Percentiles rank a stretch among this genome's conserved stretches.
Conservation (phyloP, 2,329 filamentous ascomycete genomes). For the Alternaria incomplexa region DNA sequence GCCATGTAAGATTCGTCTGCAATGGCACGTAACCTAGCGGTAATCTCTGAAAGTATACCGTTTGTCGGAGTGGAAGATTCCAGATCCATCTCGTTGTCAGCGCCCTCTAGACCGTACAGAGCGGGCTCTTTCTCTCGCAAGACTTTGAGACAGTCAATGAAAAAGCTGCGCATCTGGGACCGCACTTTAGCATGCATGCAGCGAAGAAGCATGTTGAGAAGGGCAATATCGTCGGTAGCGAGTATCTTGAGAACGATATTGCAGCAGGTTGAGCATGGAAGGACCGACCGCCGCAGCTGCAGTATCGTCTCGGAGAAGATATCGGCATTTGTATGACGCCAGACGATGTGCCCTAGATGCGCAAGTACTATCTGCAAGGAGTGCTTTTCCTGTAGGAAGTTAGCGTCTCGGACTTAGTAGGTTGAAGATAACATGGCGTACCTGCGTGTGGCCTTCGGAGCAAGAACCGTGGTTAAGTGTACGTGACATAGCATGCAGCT, state of each 20-base stretch:
- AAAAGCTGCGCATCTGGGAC: conserved; percentile 31
- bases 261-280: conserved; percentile 60
- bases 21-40: conserved; percentile 25
- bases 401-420: background rate
- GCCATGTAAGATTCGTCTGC: conserved; percentile 29
- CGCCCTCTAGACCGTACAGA: conserved; percentile 32
- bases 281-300: conserved; percentile 61
- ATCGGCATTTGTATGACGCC: conserved; percentile 71
- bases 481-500: conserved; percentile 65
- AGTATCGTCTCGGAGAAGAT: conserved; percentile 65
- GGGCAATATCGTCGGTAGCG: conserved; percentile 58
- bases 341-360: conserved; percentile 77
- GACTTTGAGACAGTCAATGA: conserved; percentile 39
- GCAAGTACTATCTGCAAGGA: conserved; percentile 64
- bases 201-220: conserved; percentile 66
- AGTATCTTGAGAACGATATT: conserved; percentile 69
- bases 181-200: conserved; percentile 39
- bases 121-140: conserved; percentile 42
- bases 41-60: conserved; percentile 26
- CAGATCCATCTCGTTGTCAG: conserved; percentile 38
- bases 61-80: conserved; percentile 16
- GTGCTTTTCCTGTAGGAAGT: conserved; percentile 50
- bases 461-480: conserved; percentile 57
- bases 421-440: background rate
- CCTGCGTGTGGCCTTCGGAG: conserved; percentile 51